Evolutionary conservation across 345 rosid species (phyloP).

Genomic region (Populus nigra): DNA sequence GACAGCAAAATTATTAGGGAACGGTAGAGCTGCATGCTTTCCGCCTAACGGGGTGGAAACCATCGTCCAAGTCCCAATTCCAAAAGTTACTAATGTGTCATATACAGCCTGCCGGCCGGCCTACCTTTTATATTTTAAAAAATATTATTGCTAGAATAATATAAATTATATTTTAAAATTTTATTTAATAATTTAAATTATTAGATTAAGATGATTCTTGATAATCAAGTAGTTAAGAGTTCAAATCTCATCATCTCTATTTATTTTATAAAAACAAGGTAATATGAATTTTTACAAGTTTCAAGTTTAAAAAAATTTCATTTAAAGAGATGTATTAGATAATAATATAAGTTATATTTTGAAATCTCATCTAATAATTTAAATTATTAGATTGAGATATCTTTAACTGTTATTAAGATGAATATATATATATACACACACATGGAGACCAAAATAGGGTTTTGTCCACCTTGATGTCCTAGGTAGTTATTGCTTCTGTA

Average conservation of each 20-base stretch:
- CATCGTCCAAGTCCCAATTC: not conserved
- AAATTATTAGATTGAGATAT: fast-evolving
- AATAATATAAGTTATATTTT: too few relatives aligned
- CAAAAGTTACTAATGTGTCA: not conserved
- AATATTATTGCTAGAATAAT: not conserved
- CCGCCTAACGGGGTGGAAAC: not conserved
- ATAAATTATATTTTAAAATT: too few relatives aligned
- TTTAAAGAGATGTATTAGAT: fast-evolving
- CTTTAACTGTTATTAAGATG: too few relatives aligned
- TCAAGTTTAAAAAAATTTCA: too few relatives aligned
- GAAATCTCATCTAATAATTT: too few relatives aligned
- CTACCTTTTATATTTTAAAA: not conserved
- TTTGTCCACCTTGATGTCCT: not conserved
- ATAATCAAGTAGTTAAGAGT: too few relatives aligned
- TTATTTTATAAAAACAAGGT: too few relatives aligned
- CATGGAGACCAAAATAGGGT: too few relatives aligned
- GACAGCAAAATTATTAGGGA: not conserved
- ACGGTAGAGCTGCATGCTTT: not conserved
- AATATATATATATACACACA: too few relatives aligned
- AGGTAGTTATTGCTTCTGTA: not conserved
- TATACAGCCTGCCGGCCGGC: not conserved
- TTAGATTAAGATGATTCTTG: fast-evolving
- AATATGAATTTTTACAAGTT: fast-evolving
- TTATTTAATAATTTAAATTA: too few relatives aligned
- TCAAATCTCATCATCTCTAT: too few relatives aligned